These are phyloP conservation scores for Paramyrothecium sp. DNA, from an alignment of 2,329 filamentous ascomycete genomes.

Conservation along the genomic window DNA sequence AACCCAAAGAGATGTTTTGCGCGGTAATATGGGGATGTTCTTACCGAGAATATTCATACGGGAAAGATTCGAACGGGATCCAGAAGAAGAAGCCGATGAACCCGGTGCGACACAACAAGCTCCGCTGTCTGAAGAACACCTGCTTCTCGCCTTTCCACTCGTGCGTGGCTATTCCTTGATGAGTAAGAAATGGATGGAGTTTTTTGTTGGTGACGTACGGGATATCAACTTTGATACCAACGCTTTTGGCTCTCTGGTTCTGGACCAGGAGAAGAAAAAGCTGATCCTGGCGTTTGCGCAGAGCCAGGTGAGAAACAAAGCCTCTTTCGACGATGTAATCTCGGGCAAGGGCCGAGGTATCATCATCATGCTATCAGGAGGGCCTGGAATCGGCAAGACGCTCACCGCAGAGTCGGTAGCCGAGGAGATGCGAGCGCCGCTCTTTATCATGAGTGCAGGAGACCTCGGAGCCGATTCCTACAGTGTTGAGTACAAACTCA, in stretches of 20 bases:
- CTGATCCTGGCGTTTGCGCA: constrained; percentile 49
- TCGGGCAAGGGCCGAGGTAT: constrained; percentile 50
- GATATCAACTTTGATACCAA: constrained; percentile 46
- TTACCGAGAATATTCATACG: too few species aligned
- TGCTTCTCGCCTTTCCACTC: constrained; percentile 36
- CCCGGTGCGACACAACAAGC: too few species aligned
- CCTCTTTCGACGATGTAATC: constrained; percentile 50
- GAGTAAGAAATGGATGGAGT: constrained; percentile 47
- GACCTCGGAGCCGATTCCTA: constrained; percentile 68
- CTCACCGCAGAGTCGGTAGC: constrained; percentile 48
- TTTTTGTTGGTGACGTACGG: constrained; percentile 42
- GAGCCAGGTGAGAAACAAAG: constrained; percentile 39
- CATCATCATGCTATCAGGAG: constrained; percentile 47
- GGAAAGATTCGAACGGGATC: too few species aligned
- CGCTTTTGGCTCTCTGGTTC: constrained; percentile 48
- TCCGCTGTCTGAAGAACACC: constrained; percentile 39
- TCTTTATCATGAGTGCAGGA: constrained; percentile 57
- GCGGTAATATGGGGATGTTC: too few species aligned
- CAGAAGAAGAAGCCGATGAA: too few species aligned
- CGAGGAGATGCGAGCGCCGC: constrained; percentile 45
- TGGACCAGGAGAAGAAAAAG: constrained; percentile 48
- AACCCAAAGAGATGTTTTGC: too few species aligned
- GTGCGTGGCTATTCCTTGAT: constrained; percentile 48
- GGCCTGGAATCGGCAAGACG: constrained; percentile 49
- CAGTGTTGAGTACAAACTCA: constrained; percentile 62